Evolutionary conservation across 2,329 filamentous ascomycete genomes (phyloP).

Genomic region (Akanthomyces uredinophilus): DNA sequence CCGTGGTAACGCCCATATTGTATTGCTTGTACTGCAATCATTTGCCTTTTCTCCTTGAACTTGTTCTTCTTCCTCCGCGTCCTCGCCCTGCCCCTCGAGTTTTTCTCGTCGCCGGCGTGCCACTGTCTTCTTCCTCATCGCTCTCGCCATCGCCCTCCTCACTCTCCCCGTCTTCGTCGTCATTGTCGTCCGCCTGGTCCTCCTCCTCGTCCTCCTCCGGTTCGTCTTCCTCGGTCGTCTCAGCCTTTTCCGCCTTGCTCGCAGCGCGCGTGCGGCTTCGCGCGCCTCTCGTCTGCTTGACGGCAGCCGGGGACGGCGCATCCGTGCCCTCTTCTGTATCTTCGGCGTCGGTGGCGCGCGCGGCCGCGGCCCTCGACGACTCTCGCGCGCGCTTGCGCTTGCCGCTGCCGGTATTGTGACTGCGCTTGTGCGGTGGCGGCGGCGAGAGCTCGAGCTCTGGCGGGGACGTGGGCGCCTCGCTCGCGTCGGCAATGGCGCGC

Average conservation of each 20-base stretch:
- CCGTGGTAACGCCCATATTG: neutral
- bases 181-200: slow-evolving; percentile 20
- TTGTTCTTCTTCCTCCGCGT: slow-evolving; percentile 27
- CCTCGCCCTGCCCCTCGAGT: slow-evolving; percentile 32
- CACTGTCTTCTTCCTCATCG: slow-evolving; percentile 34
- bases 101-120: slow-evolving; percentile 33
- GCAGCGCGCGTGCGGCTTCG: slow-evolving; percentile 40
- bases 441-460: slow-evolving; percentile 36
- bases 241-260: slow-evolving; percentile 22
- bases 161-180: slow-evolving; percentile 16
- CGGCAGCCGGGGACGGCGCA: slow-evolving; percentile 27
- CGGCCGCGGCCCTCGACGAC: slow-evolving; percentile 17
- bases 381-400: slow-evolving; percentile 37
- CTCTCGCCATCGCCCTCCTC: slow-evolving; percentile 24
- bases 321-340: slow-evolving; percentile 45
- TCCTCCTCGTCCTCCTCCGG: slow-evolving; percentile 24
- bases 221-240: slow-evolving; percentile 29
- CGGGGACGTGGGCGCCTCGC: slow-evolving; percentile 45
- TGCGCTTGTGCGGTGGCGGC: slow-evolving; percentile 16
- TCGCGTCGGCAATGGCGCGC: slow-evolving; percentile 39
- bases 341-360: slow-evolving; percentile 40
- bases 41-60: slow-evolving; percentile 16
- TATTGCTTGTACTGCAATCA: neutral
- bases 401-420: slow-evolving; percentile 5
- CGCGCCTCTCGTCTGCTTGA: slow-evolving; percentile 37